phyloP scores from a whole-genome alignment of 2,329 filamentous ascomycete genomes.

The Pseudogymnoascus sp. region DNA sequence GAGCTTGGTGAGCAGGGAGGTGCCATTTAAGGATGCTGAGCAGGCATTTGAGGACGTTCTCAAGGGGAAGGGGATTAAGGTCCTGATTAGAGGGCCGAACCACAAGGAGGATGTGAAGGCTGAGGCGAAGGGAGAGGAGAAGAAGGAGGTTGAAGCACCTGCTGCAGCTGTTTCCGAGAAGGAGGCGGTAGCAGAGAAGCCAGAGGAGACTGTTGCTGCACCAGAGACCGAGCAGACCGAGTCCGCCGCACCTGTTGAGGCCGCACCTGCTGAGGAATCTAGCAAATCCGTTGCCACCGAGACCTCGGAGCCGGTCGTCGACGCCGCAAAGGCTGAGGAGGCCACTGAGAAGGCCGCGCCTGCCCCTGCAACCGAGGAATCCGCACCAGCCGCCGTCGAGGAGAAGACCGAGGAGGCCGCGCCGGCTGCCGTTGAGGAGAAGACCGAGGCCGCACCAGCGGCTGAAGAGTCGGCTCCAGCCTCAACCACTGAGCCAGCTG shows the following conservation, averaged over 20 bases:
- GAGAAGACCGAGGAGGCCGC: neutral
- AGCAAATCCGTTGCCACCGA: neutral
- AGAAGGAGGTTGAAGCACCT: neutral
- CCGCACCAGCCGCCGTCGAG: neutral
- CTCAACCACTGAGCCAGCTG: neutral
- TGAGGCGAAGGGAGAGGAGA: neutral
- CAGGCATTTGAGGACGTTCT: constrained; percentile 82
- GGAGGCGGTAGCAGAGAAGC: neutral
- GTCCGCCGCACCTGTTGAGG: neutral
- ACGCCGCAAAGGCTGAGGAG: neutral
- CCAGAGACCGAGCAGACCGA: neutral
- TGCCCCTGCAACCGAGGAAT: neutral
- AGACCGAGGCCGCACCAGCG: neutral
- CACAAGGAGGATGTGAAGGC: constrained; percentile 36
- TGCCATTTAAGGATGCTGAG: constrained; percentile 76
- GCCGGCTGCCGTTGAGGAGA: neutral
- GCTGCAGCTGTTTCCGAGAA: neutral
- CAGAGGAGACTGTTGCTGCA: neutral
- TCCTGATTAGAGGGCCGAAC: constrained; percentile 60
- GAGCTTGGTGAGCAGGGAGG: constrained; percentile 69
- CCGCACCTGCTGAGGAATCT: neutral
- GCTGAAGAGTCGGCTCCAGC: neutral
- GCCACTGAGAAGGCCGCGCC: neutral
- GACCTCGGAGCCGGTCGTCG: neutral
- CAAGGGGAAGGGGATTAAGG: constrained; percentile 69